Percentiles rank a stretch among this genome's conserved stretches.
Conservation (phyloP, 164 flowering plant species). For the Tetrastigma voinierianum region DNA sequence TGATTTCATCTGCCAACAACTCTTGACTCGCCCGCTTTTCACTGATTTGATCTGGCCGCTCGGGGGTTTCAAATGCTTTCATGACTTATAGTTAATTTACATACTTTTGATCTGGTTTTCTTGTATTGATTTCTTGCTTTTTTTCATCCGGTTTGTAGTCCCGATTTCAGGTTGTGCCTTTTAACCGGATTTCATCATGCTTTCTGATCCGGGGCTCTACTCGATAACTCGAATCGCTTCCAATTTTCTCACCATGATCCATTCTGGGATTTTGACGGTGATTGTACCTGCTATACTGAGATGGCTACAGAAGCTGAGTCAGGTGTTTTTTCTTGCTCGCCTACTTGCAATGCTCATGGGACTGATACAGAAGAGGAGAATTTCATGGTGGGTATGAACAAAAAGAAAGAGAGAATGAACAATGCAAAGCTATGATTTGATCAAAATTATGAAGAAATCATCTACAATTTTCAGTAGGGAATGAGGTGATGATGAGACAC, state of each 20-base stretch:
- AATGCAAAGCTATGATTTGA: background rate
- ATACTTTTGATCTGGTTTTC: too few relatives aligned
- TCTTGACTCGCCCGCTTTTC: background rate
- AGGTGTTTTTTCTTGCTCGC: slow-evolving; percentile 19
- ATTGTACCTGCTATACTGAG: background rate
- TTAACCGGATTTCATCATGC: background rate
- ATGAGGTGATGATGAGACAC: slow-evolving; percentile 31
- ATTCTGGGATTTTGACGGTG: slow-evolving; percentile 6
- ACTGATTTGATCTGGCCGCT: background rate
- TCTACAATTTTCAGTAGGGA: slow-evolving; percentile 20
- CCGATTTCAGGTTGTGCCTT: background rate
- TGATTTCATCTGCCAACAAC: background rate
- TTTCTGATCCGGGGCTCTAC: slow-evolving; percentile 1
- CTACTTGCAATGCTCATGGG: slow-evolving; percentile 58
- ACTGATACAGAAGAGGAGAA: slow-evolving; percentile 39
- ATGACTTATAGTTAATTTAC: background rate
- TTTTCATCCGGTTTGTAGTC: background rate
- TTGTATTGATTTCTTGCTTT: background rate
- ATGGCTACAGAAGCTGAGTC: background rate
- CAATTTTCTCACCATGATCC: background rate
- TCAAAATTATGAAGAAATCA: slow-evolving; percentile 20
- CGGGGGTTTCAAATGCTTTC: background rate
- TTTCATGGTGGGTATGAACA: slow-evolving; percentile 4
- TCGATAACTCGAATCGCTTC: slow-evolving; percentile 1
- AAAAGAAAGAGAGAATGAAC: slow-evolving; percentile 11